Base-by-base conservation (phyloP, 2,329 filamentous ascomycete species). In the Dactylellina drechsleri region DNA sequence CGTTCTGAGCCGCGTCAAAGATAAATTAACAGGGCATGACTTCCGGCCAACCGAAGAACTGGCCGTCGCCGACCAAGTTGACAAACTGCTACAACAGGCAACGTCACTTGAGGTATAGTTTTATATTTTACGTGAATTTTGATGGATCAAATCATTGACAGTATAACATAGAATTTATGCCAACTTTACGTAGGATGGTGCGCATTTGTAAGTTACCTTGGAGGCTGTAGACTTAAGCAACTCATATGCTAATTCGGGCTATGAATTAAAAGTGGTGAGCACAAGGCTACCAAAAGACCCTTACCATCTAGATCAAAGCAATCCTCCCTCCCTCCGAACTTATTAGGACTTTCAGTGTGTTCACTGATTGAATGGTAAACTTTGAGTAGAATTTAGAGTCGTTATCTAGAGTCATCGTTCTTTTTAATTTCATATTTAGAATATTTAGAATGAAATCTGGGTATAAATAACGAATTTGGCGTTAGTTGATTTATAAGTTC, bases 11-110 rank as follows among this genome's bases (percentile, higher is more conserved):
- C 88, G 95, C 0, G 94, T 99, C 49, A 92, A 93, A 82, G 94
- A 97, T 84, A 99, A 99, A 83, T 84, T 99, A 66, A 97, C 93
- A 0, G 95, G 95, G 7, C 87, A 91, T 18, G 95, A 99, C 81
- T 99, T 99, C 83, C 93, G 92, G 82, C 87, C 89, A 1, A 87
- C 87, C 53, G 91, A 96, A 79, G 94, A 98, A 83, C 86, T 99
- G 77, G 90, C 89, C 70, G 89, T 96, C 20, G 89, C 92, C 66
- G 88, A 89, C 76, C 95, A 99, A 83, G 96, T 99, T 4, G 94
- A 97, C 82, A 94, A 96, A 82, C 84, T 99, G 79, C 91, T 99
- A 79, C 90, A 91, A 76, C 94, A 99, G 84, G 95, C 95, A 20
- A 99, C 95, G 5, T 97, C 95, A 81, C 85, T 98, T 79, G 95